phyloP scores from a whole-genome alignment of 2,329 filamentous ascomycete species.

The Pyricularia pennisetigena region DNA sequence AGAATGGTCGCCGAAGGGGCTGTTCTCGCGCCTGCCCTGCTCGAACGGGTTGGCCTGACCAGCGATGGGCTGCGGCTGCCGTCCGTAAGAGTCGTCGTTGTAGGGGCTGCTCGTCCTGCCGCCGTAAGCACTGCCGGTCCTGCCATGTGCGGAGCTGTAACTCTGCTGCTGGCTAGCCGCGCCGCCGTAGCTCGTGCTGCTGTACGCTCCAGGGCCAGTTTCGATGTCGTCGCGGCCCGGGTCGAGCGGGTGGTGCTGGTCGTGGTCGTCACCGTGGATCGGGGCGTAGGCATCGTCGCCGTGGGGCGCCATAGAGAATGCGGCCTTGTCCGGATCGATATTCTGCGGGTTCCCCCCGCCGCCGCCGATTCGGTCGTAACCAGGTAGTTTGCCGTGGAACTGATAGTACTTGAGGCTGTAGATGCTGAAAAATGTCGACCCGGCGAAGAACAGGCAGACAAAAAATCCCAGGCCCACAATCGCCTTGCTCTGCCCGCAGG shows the following conservation, averaged over 20 bases:
- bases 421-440: constrained; percentile 44
- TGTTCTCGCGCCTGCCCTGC: constrained; percentile 17
- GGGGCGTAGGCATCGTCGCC: constrained; percentile 57
- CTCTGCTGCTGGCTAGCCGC: background rate
- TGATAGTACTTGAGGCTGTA: constrained; percentile 54
- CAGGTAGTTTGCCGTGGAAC: constrained; percentile 50
- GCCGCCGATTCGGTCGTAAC: constrained; percentile 40
- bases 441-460: constrained; percentile 47
- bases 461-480: constrained; percentile 55
- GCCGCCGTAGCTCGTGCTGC: constrained; percentile 4
- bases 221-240: constrained; percentile 22
- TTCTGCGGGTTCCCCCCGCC: constrained; percentile 24
- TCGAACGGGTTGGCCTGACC: constrained; percentile 15
- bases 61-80: background rate
- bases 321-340: constrained; percentile 60
- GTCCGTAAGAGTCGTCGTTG: constrained; percentile 14
- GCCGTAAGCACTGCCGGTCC: constrained; percentile 9
- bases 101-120: constrained; percentile 6
- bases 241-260: constrained; percentile 27
- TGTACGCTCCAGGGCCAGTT: constrained; percentile 7
- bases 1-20: constrained; percentile 36
- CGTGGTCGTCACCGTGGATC: constrained; percentile 43
- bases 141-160: constrained; percentile 4
- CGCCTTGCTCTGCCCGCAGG: constrained; percentile 51
- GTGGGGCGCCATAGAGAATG: constrained; percentile 58